These are phyloP conservation scores for Sclerotinia borealis DNA, from an alignment of 2,329 filamentous ascomycete species.

Conservation along the genomic window DNA sequence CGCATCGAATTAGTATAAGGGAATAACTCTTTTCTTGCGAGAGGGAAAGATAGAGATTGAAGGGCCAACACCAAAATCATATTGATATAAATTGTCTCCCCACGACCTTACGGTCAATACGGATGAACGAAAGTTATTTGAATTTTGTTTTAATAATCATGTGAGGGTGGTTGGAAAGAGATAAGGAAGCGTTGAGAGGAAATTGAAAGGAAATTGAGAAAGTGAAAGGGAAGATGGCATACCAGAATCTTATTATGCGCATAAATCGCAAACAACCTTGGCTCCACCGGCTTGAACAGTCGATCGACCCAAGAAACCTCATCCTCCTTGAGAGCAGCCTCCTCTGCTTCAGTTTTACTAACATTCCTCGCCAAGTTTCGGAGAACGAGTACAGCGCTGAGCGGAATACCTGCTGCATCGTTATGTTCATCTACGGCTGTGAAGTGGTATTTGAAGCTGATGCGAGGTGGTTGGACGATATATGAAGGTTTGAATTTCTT, in stretches of 20 bases:
- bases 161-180: conserved; percentile 22
- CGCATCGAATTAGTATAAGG: not conserved
- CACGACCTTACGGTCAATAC: conserved; percentile 84
- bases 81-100: conserved; percentile 56
- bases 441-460: conserved; percentile 49
- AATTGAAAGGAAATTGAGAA: not conserved
- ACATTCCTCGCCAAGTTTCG: conserved; percentile 70
- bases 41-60: conserved; percentile 16
- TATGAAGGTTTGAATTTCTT: conserved; percentile 31
- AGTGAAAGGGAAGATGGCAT: conserved; percentile 25
- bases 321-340: conserved; percentile 46
- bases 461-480: conserved; percentile 41
- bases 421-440: conserved; percentile 49
- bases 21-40: conserved; percentile 5
- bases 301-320: conserved; percentile 58
- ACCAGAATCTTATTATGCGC: conserved; percentile 61
- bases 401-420: conserved; percentile 70
- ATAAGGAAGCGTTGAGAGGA: conserved; percentile 18
- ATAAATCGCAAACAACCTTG: conserved; percentile 62
- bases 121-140: conserved; percentile 99
- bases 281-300: conserved; percentile 60
- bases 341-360: conserved; percentile 54
- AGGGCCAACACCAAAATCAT: conserved; percentile 32
- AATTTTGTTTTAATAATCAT: conserved; percentile 73
- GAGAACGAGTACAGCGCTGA: conserved; percentile 70